Conservation (phyloP, 257 asterid species). For the Forsythia viridissima region DNA sequence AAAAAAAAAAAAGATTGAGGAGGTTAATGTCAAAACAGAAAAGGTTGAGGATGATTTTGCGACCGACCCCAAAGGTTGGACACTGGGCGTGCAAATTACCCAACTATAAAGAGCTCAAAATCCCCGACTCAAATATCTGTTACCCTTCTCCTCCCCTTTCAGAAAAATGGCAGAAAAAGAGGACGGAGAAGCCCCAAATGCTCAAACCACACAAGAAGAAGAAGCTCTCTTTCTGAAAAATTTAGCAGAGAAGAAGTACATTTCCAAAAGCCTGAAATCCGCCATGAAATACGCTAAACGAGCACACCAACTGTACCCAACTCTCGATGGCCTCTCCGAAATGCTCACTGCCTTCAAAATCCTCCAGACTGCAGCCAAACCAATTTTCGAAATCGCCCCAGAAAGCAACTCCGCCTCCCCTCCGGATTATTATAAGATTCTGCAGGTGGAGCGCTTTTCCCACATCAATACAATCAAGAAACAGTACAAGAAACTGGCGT, state of each 20-base stretch:
- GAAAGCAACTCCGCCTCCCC: conserved; percentile 16
- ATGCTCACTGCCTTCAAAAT: conserved; percentile 64
- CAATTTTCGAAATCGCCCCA: conserved; percentile 9
- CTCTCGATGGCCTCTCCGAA: conserved; percentile 56
- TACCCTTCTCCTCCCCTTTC: neutral
- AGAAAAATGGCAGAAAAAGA: conserved; percentile 34
- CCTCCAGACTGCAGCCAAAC: conserved; percentile 42
- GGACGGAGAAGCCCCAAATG: conserved; percentile 11
- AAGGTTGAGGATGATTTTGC: too few relatives aligned
- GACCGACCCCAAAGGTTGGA: too few relatives aligned
- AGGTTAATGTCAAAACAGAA: too few relatives aligned
- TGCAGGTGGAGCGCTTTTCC: conserved; percentile 70
- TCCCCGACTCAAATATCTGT: neutral
- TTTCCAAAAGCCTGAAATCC: conserved; percentile 57
- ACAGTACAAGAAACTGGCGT: conserved; percentile 78
- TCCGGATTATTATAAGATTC: conserved; percentile 67
- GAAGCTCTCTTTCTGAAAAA: conserved; percentile 57
- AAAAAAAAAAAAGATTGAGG: too few relatives aligned
- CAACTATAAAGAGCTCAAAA: neutral
- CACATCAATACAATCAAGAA: conserved; percentile 60
- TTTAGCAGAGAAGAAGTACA: conserved; percentile 58
- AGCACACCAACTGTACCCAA: conserved; percentile 58
- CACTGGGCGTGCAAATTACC: too few relatives aligned
- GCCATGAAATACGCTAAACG: conserved; percentile 69
- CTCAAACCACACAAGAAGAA: conserved; percentile 25